Percentiles rank a stretch among this genome's conserved stretches.
These are phyloP conservation scores for Aspergillus conjunctus DNA, from an alignment of 495 filamentous ascomycete genomes.

Conservation along the genomic window DNA sequence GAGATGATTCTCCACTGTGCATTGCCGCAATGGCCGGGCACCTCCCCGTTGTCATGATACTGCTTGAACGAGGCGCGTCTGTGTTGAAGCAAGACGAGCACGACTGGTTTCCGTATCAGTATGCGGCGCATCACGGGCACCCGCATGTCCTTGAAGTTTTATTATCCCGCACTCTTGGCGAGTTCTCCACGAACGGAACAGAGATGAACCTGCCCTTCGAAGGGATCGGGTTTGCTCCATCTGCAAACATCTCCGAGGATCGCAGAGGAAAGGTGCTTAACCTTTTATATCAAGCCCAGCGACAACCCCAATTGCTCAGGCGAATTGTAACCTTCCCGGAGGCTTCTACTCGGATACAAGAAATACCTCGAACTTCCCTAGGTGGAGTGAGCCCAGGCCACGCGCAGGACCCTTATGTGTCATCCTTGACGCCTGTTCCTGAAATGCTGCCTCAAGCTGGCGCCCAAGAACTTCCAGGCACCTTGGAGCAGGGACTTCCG, in stretches of 20 bases:
- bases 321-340: background rate
- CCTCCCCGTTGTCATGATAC: constrained; percentile 37
- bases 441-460: background rate
- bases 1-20: constrained; percentile 48
- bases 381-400: background rate
- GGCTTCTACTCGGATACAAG: constrained; percentile 1
- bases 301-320: constrained; percentile 1
- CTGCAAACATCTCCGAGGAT: constrained; percentile 29
- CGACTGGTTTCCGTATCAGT: constrained; percentile 43
- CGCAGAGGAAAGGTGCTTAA: constrained; percentile 24
- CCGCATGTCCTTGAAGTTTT: constrained; percentile 35
- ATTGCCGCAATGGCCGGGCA: constrained; percentile 45
- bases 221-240: constrained; percentile 30
- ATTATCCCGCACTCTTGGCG: constrained; percentile 22
- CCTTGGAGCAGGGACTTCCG: constrained; percentile 31
- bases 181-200: constrained; percentile 9
- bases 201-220: constrained; percentile 26
- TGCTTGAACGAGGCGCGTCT: constrained; percentile 42
- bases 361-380: background rate
- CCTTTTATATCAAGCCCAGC: constrained; percentile 22
- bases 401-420: background rate
- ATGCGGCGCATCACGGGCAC: constrained; percentile 46
- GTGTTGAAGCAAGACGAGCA: constrained; percentile 42
- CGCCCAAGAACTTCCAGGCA: constrained; percentile 33
- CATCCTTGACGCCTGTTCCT: constrained; percentile 4